Base-by-base conservation (phyloP, 768 basidiomycete species). In the Amanita exitialis region DNA sequence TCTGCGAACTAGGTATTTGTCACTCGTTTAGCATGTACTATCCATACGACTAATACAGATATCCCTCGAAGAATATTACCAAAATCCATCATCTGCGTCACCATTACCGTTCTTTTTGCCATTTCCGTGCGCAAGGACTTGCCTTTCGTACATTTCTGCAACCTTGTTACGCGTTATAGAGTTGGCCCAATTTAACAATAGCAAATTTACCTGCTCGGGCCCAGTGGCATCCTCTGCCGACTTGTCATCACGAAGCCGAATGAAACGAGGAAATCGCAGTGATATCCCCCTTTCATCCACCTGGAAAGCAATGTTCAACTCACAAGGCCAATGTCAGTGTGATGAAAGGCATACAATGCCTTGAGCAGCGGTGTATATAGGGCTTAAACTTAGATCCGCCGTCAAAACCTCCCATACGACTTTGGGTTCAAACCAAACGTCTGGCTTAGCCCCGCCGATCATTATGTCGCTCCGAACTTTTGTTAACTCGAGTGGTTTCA, bases 331-430 rank as follows among this genome's bases (percentile, higher is more conserved):
- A 43, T 3, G 37, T 18, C 37, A 15, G 9, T 6, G 27, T 20
- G 49, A 37, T 25, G 50, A 53, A 45, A 10, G 34, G 72, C 84
- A 54, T 60, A 92, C 92, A 71, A 89, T 60, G 59, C 93, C 93
- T 62, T 91, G 88, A 16, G 86, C 93, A 3, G 93, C 94, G n/a
- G 87, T 88, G 61, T 97, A 97, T 47, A 97, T 77, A 6, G 96
- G 96, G 68, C 94, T 97, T 69, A 98, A 69, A 66, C 92, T 96
- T 60, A 99, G 66, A 69, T 99, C 96, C 6, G 96, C 96, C 2
- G 95, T 90, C 61, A 98, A 77, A 43, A 99, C 94, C 69, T 99
- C 96, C 95, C 96, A 98, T 2, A 99, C 91, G 16, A 96, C 70
- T 69, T 88, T 89, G 16, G 96, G 95, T 64, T 98, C 95, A 66